phyloP scores from a whole-genome alignment of 371 early-diverging fungal genomes.

The Mortierella sp. region DNA sequence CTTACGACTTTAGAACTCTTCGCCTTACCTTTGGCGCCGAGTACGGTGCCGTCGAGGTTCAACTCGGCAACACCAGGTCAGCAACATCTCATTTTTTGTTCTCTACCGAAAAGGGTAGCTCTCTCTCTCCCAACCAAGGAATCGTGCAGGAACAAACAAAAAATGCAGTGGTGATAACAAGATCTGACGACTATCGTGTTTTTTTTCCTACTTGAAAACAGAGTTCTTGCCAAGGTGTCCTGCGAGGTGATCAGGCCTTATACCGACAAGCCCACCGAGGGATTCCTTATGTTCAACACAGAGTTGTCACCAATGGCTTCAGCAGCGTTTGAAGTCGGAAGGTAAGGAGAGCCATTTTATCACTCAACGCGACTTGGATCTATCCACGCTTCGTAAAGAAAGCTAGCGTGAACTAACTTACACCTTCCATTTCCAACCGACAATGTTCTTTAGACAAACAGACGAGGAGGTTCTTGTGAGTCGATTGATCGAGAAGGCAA shows the following conservation, averaged over 20 bases:
- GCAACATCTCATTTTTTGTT: background rate
- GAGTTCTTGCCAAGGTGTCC: conserved; percentile 88
- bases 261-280: conserved; percentile 88
- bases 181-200: background rate
- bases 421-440: background rate
- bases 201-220: conserved; percentile 30
- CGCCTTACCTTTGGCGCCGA: conserved; percentile 79
- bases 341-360: conserved; percentile 48
- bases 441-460: conserved; percentile 63
- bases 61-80: conserved; percentile 85
- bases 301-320: conserved; percentile 93
- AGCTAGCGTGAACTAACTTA: too few relatives aligned
- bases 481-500: conserved; percentile 89
- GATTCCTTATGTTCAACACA: conserved; percentile 83
- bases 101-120: background rate
- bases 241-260: conserved; percentile 91
- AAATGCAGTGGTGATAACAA: background rate
- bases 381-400: background rate
- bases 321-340: conserved; percentile 78
- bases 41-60: conserved; percentile 84
- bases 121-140: background rate
- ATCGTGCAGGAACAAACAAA: background rate
- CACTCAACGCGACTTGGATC: background rate
- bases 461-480: conserved; percentile 89
- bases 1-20: conserved; percentile 81